phyloP scores from a whole-genome alignment of 768 basidiomycete genomes.

The Termitomyces sp. region DNA sequence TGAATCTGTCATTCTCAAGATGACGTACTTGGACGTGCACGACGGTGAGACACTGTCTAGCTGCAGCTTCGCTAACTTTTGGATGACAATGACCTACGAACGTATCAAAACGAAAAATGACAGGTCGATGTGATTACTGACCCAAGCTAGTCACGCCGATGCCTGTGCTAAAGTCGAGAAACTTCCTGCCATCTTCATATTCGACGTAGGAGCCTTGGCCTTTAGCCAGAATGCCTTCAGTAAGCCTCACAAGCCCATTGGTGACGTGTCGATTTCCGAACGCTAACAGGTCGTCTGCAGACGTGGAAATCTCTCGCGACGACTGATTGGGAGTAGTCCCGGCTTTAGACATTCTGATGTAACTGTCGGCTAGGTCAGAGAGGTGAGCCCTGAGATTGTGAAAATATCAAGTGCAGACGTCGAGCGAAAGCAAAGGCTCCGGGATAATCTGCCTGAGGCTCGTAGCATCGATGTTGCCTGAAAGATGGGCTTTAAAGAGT shows the following conservation, averaged over 20 bases:
- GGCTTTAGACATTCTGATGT: neutral
- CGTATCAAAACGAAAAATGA: neutral
- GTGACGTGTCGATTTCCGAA: slow-evolving; percentile 43
- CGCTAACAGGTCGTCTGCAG: slow-evolving; percentile 21
- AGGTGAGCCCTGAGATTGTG: neutral
- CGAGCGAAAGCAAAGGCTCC: neutral
- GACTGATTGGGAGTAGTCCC: neutral
- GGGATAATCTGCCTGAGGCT: slow-evolving; percentile 1
- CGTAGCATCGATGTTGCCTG: neutral
- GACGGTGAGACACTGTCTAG: slow-evolving; percentile 79
- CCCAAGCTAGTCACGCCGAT: slow-evolving; percentile 87
- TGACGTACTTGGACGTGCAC: slow-evolving; percentile 69
- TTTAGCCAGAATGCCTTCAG: slow-evolving; percentile 55
- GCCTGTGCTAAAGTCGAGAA: slow-evolving; percentile 85
- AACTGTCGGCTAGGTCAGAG: slow-evolving; percentile 1
- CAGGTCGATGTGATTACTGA: slow-evolving; percentile 21
- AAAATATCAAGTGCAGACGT: neutral
- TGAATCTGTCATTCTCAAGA: neutral
- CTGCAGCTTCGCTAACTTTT: slow-evolving; percentile 79
- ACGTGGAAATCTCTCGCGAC: slow-evolving; percentile 6
- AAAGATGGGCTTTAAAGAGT: neutral
- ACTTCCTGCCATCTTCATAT: slow-evolving; percentile 64
- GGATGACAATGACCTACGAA: slow-evolving; percentile 80
- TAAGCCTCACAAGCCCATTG: slow-evolving; percentile 39
- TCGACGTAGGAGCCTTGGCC: slow-evolving; percentile 71